These are phyloP conservation scores for Monosporascus sp. DNA, from an alignment of 2,329 filamentous ascomycete species.

Conservation along the genomic window DNA sequence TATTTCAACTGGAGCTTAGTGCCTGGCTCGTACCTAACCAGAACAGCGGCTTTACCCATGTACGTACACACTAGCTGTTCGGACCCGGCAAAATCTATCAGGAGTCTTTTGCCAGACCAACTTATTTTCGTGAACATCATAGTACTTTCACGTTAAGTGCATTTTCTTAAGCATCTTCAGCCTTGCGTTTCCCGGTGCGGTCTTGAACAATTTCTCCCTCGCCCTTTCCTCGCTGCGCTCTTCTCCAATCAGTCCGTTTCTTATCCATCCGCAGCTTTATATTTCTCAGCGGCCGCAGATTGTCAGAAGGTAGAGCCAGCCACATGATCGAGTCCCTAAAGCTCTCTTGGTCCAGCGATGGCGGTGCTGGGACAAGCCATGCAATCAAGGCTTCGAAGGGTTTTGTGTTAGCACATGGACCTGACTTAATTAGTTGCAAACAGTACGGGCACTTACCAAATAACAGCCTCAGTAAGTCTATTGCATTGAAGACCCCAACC, in stretches of 20 bases:
- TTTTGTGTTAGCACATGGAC: background rate
- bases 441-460: background rate
- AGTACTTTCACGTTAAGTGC: too few species aligned
- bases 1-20: too few species aligned
- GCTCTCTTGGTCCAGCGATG: background rate
- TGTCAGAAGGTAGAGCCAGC: background rate
- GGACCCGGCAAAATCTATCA: too few species aligned
- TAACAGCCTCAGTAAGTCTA: background rate
- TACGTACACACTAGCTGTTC: too few species aligned
- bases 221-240: background rate
- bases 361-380: background rate
- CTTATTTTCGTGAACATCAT: too few species aligned
- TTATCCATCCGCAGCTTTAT: background rate
- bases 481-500: background rate
- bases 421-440: background rate
- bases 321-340: background rate
- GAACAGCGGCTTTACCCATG: too few species aligned
- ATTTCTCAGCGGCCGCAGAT: background rate
- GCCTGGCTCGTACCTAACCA: too few species aligned
- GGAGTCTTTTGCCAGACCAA: too few species aligned
- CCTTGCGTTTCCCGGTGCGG: too few species aligned
- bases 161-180: too few species aligned
- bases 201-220: background rate
- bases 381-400: background rate
- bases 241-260: background rate